A percentile compares a stretch with the other conserved stretches of the same genome.
Evolutionary conservation across 2,329 filamentous ascomycete genomes (phyloP).

Genomic region (Ploettnerulaceae sp.): DNA sequence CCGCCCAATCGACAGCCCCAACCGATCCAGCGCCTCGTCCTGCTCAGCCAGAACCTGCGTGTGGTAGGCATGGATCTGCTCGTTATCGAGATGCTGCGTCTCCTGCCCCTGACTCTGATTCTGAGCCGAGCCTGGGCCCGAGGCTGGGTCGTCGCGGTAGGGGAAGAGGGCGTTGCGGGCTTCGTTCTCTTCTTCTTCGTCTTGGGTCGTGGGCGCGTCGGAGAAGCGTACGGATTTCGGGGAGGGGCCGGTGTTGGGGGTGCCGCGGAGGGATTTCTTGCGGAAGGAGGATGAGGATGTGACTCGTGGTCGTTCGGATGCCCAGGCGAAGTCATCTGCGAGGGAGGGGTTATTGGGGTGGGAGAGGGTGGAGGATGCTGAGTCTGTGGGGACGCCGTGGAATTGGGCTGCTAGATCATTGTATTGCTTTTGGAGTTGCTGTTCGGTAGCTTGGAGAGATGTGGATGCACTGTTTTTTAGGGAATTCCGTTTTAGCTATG

Average conservation of each 20-base stretch:
- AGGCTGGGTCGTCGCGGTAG: conserved; percentile 65
- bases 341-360: conserved; percentile 62
- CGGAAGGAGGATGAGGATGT: conserved; percentile 41
- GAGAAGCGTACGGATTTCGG: conserved; percentile 83
- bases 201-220: conserved; percentile 49
- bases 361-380: conserved; percentile 47
- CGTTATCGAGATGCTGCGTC: conserved; percentile 59
- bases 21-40: conserved; percentile 83
- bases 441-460: conserved; percentile 61
- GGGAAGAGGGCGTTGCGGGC: conserved; percentile 56
- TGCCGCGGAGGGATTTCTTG: conserved; percentile 34
- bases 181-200: conserved; percentile 39
- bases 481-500: conserved; percentile 11
- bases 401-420: conserved; percentile 76
- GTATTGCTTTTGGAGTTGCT: conserved; percentile 67
- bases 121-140: too few species aligned
- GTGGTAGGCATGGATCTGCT: conserved; percentile 85
- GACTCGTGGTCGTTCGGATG: conserved; percentile 37
- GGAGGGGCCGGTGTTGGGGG: conserved; percentile 33
- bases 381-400: conserved; percentile 54
- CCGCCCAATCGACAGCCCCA: conserved; percentile 81
- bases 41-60: conserved; percentile 76
- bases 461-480: conserved; percentile 29
- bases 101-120: too few species aligned
- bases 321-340: conserved; percentile 59